Base-by-base conservation (phyloP, 2,329 filamentous ascomycete species). In the Exophiala viscosa region DNA sequence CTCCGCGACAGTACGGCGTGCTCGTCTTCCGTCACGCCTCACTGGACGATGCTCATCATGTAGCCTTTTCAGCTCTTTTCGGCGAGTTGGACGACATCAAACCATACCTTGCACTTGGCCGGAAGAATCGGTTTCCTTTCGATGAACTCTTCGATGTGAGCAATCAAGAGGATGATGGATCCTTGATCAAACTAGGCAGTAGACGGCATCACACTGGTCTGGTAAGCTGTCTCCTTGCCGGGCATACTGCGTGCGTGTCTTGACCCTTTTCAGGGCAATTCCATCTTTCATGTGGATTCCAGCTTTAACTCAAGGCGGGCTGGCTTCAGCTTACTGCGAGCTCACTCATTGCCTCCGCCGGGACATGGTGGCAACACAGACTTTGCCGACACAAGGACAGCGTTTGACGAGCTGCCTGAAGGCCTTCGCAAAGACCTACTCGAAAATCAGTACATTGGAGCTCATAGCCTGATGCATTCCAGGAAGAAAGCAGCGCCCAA, bases 71-170 rank as follows among this genome's bases (percentile, higher is more conserved):
- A 13, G 59, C 61, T 2, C 69, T 68, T 1, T 76, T 83, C 54
- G 81, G 80, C 15, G 76, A 80, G 17, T 73, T 83, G 0, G 80
- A 83, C 65, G 75, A 81, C 60, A 72, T 80, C 31, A 72, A 66
- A 14, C 77, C 75, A 1, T 82, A 77, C 65, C 66, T 76, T 6
- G 66, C 66, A 1, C 68, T 66, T 0, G 77, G 75, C 13, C 72
- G 76, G 39, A 71, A 73, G 59, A 70, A 74, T 52, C 74, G 79
- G 15, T 74, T 78, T 55, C 60, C 66, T 1, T 71, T 76, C 54
- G 67, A 72, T 38, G 76, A 82, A 62, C 71, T 84, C 1, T 83
- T 83, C 62, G 81, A 84, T 58, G 78, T 78, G 0, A 72, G 76
- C 46, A 84, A 84, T 63, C 66, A 82, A 10, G 73, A 79, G 44